Percentiles rank a stretch among this genome's conserved stretches.
Evolutionary conservation across 2,329 filamentous ascomycete species (phyloP).

Genomic region (Cercospora sp.): DNA sequence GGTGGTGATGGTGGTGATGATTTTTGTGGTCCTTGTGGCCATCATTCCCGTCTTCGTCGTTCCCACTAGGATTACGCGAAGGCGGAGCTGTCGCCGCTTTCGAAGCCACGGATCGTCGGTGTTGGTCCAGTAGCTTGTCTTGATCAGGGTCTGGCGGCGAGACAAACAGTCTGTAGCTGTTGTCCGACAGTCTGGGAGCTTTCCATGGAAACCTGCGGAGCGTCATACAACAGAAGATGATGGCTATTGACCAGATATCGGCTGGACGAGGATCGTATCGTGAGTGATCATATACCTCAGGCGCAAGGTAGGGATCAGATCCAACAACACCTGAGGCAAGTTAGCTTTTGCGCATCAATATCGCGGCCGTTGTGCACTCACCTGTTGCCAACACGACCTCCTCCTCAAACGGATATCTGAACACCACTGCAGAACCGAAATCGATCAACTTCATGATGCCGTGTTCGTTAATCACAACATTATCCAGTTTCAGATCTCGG

Average conservation of each 20-base stretch:
- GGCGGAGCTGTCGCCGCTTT: conserved; percentile 43
- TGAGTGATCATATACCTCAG: conserved; percentile 90
- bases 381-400: conserved; percentile 78
- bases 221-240: conserved; percentile 99
- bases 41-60: conserved; percentile 20
- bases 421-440: conserved; percentile 95
- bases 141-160: conserved; percentile 75
- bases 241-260: conserved; percentile 97
- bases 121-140: conserved; percentile 36
- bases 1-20: conserved; percentile 36
- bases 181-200: conserved; percentile 84
- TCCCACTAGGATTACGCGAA: conserved; percentile 41
- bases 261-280: conserved; percentile 93
- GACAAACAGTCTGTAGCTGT: conserved; percentile 91
- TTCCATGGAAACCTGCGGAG: conserved; percentile 96
- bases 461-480: conserved; percentile 92
- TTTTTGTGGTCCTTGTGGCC: conserved; percentile 26
- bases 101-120: conserved; percentile 29
- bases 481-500: conserved; percentile 93
- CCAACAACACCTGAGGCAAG: conserved; percentile 65
- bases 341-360: conserved; percentile 5
- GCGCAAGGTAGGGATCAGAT: conserved; percentile 94
- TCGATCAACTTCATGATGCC: conserved; percentile 99
- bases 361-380: conserved; percentile 41
- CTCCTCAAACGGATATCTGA: conserved; percentile 94